Evolutionary conservation across 2,329 filamentous ascomycete genomes (phyloP).

Genomic region (Apiospora phragmitis): DNA sequence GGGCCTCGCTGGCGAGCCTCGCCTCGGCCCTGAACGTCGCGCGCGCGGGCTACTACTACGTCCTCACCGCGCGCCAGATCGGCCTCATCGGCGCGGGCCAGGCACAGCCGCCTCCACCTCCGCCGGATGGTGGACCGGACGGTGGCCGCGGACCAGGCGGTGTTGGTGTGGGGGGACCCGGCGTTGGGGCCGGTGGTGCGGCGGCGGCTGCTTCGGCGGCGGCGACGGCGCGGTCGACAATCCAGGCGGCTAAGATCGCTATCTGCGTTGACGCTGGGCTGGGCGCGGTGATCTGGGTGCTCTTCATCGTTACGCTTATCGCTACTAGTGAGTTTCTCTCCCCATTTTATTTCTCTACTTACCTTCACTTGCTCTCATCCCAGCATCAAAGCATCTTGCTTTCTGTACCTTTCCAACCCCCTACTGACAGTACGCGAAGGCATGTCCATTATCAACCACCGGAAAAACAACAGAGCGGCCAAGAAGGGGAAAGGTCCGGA

Average conservation of each 20-base stretch:
- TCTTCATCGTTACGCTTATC: neutral
- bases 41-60: neutral
- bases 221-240: neutral
- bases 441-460: conserved; percentile 5
- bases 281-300: neutral
- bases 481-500: neutral
- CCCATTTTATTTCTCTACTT: neutral
- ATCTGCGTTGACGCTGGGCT: neutral
- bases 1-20: conserved; percentile 6
- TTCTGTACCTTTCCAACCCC: too few species aligned
- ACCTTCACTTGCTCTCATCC: neutral
- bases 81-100: neutral
- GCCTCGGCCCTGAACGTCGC: neutral
- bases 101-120: neutral
- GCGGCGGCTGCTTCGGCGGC: neutral
- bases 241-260: neutral
- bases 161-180: neutral
- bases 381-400: too few species aligned
- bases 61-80: neutral
- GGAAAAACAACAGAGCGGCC: neutral
- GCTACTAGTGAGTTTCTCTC: neutral
- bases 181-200: neutral
- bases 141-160: neutral
- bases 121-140: neutral
- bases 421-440: neutral